A percentile compares a stretch with the other conserved stretches of the same genome.
phyloP scores from a whole-genome alignment of 345 rosid genomes.

The thale cress (Arabidopsis thaliana) region TAIR10.1 NC_003076.8:19242001-19242500 shows the following conservation, averaged over 20 bases:
- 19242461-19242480: constrained; percentile 83
- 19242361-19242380: background rate
- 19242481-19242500: background rate
- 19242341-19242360: background rate
- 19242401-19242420: constrained; percentile 87
- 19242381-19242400: constrained; percentile 52
- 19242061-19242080: background rate
- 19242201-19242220: constrained; percentile 68
- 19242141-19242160: constrained; percentile 24
- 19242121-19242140: background rate
- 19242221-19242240: constrained; percentile 71
- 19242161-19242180: constrained; percentile 52
- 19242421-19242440: constrained; percentile 91
- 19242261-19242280: constrained; percentile 80
- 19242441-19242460: constrained; percentile 81
- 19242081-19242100: background rate
- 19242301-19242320: constrained; percentile 86
- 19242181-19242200: constrained; percentile 82
- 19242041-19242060: background rate
- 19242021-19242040: constrained; percentile 80
- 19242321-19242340: constrained; percentile 48
- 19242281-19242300: constrained; percentile 86
- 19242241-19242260: constrained; percentile 62
- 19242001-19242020: constrained; percentile 79
- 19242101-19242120: background rate